phyloP scores from a whole-genome alignment of 2,329 filamentous ascomycete genomes.

The Thelonectria rubi region DNA sequence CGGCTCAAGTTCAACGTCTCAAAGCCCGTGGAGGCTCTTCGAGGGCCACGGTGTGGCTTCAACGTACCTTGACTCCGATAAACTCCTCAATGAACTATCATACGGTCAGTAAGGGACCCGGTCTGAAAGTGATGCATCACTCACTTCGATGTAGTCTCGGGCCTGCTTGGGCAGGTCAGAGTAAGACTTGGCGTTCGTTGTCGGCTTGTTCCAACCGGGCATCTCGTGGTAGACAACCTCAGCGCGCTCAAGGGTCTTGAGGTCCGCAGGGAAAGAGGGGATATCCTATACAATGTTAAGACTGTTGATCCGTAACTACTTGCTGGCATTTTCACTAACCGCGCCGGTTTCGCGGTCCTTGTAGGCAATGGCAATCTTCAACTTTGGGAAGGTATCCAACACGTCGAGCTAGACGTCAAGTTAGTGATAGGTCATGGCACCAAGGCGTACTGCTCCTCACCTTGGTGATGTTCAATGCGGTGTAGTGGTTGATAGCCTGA shows the following conservation, averaged over 20 bases:
- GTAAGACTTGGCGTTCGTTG: conserved; percentile 1
- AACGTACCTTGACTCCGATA: conserved; percentile 4
- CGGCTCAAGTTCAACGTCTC: background rate
- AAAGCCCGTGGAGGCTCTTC: background rate
- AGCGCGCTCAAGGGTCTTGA: background rate
- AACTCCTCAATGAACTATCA: conserved; percentile 6
- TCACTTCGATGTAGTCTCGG: conserved; percentile 7
- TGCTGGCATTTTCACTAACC: background rate
- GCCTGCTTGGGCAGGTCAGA: conserved; percentile 18
- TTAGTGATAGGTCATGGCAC: conserved; percentile 19
- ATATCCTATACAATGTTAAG: conserved; percentile 4
- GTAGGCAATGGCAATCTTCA: conserved; percentile 24
- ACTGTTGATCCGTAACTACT: too few relatives aligned
- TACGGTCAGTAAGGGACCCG: background rate
- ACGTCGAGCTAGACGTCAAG: conserved; percentile 15
- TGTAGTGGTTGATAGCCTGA: conserved; percentile 3
- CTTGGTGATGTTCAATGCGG: conserved; percentile 5
- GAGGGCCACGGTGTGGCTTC: too few relatives aligned
- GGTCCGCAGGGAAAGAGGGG: background rate
- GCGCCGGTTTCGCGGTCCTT: conserved; percentile 7
- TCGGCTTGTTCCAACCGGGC: conserved; percentile 13
- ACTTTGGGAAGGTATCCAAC: conserved; percentile 21
- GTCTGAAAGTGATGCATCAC: background rate
- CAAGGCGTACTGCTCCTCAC: background rate
- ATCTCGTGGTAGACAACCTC: conserved; percentile 17